Evolutionary conservation across 306 rosid species (phyloP), one percentile per base, ranked within the genome.

Genomic region (Chamaecrista fasciculata): DNA sequence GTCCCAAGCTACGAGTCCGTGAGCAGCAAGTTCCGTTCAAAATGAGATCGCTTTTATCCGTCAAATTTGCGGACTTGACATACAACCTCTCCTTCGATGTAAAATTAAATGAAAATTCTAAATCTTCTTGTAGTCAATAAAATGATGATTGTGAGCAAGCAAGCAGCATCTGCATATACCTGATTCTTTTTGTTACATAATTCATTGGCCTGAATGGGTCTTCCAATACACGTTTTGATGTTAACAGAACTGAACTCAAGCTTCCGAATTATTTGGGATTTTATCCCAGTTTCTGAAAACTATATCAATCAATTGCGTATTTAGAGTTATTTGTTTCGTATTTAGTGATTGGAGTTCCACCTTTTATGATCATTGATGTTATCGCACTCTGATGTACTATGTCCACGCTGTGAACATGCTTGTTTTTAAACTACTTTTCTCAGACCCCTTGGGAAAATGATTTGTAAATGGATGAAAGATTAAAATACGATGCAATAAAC

Each of bases 1-100:
- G 92, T 86, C 71, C 92, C 95, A 31, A 82, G 82, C 88, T 87
- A 87, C 62, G 97, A 89, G 61, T 79, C 89, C 52, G 88, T 94
- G 76, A 81, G 97, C 86, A 71, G 78, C 73, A 91, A 79, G 83
- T 82, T 94, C 80, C 77, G 34, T 62, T 74, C 85, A 48, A 81
- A 84, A 76, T 90, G 82, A 86, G 62, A 40, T 40, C 28, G 71
- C 53, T 63, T 59, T 72, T 21, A 39, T 67, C 52, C 72, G 44
- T 70, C 49, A 25, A 4, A 36, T 33, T 28, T 23, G 15, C 29
- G 43, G 53, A 67, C 46, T 60, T 33, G 49, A 51, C 72, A 40
- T 73, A 52, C 69, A 67, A n/a, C n/a, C 25, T 47, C 84, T 40
- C 66, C 36, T 79, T 34, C 62, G 36, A 40, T 66, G 69, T 80